These are phyloP conservation scores for Leccinum brunneo-olivaceum DNA, from an alignment of 1,284 basidiomycete genomes.

Conservation along the genomic window DNA sequence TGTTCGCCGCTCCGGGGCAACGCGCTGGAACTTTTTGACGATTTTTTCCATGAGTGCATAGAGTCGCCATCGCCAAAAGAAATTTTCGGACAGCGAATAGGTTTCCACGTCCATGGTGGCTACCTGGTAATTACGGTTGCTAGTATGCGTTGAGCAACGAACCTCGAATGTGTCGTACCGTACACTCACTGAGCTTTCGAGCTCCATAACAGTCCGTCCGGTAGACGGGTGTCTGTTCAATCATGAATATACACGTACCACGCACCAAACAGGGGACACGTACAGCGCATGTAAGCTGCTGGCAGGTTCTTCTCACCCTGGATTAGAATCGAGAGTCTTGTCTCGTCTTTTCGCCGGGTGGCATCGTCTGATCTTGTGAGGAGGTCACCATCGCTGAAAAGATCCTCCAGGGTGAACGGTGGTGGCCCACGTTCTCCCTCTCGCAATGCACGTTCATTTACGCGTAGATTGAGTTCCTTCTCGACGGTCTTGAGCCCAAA, in stretches of 20 bases:
- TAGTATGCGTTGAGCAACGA: conserved; percentile 11
- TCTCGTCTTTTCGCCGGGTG: conserved; percentile 19
- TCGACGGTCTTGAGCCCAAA: conserved; percentile 36
- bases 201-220: conserved; percentile 22
- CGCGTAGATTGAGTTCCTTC: conserved; percentile 36
- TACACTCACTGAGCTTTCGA: conserved; percentile 27
- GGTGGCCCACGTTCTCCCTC: conserved; percentile 16
- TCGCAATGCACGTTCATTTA: conserved; percentile 21
- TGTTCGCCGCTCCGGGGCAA: conserved; percentile 34
- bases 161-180: background rate
- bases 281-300: conserved; percentile 40
- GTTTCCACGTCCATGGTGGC: conserved; percentile 39
- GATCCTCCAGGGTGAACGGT: conserved; percentile 29
- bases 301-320: conserved; percentile 36
- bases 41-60: conserved; percentile 36
- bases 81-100: conserved; percentile 39
- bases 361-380: conserved; percentile 18
- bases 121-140: conserved; percentile 36
- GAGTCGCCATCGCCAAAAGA: conserved; percentile 38
- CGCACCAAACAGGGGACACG: conserved; percentile 12
- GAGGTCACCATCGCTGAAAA: conserved; percentile 30
- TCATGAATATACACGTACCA: conserved; percentile 4
- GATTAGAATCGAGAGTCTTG: conserved; percentile 32
- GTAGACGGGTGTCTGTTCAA: conserved; percentile 11
- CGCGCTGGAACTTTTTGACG: conserved; percentile 26